Evolutionary conservation across 2,329 filamentous ascomycete species (phyloP).

Genomic region (Alternaria sp.): DNA sequence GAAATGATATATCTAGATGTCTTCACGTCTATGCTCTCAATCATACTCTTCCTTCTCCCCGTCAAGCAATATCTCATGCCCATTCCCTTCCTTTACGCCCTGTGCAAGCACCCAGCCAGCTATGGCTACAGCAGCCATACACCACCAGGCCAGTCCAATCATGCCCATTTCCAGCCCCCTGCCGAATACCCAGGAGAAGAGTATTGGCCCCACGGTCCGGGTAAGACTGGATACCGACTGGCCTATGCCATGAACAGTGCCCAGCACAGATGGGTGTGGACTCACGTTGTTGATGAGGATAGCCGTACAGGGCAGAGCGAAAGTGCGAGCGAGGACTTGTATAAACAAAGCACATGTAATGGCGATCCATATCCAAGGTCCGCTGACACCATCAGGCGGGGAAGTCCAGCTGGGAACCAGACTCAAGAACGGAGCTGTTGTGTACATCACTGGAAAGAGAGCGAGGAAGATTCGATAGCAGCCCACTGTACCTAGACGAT

Average conservation of each 20-base stretch:
- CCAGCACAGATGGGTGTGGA: slow-evolving; percentile 62
- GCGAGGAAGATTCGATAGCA: slow-evolving; percentile 52
- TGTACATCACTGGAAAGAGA: slow-evolving; percentile 55
- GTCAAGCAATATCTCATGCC: slow-evolving; percentile 69
- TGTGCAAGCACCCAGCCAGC: slow-evolving; percentile 60
- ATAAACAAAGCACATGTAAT: slow-evolving; percentile 52
- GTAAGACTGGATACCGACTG: slow-evolving; percentile 67
- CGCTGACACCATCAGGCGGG: slow-evolving; percentile 51
- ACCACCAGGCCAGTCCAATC: slow-evolving; percentile 67
- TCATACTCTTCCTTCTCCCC: slow-evolving; percentile 32
- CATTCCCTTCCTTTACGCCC: slow-evolving; percentile 66
- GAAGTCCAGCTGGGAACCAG: slow-evolving; percentile 48
- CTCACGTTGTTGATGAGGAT: slow-evolving; percentile 60
- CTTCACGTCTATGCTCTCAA: accelerated
- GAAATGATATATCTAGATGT: not conserved
- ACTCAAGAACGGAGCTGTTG: slow-evolving; percentile 53
- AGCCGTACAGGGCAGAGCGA: slow-evolving; percentile 63
- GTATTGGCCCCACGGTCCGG: slow-evolving; percentile 65
- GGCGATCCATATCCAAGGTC: slow-evolving; percentile 51
- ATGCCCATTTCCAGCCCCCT: slow-evolving; percentile 63
- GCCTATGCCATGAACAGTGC: slow-evolving; percentile 64
- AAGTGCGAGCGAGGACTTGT: slow-evolving; percentile 56
- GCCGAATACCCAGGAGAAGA: slow-evolving; percentile 68
- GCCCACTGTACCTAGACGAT: slow-evolving; percentile 50
- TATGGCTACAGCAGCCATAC: slow-evolving; percentile 58